These are phyloP conservation scores for Lycium barbarum DNA, from an alignment of 257 asterid genomes.

Conservation along the genomic window DNA sequence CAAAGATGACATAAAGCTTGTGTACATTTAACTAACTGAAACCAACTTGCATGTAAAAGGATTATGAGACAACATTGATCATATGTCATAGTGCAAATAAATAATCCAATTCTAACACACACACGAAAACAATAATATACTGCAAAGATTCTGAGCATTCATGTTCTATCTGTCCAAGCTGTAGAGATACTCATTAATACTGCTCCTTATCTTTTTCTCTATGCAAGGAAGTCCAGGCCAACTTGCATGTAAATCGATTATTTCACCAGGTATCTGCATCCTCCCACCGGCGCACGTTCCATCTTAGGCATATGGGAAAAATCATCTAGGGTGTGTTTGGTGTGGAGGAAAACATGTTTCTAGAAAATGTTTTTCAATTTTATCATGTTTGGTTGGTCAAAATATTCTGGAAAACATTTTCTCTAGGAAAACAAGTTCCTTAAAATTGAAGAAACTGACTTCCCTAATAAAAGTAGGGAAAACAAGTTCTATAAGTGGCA, in stretches of 20 bases:
- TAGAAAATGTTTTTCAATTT: no score
- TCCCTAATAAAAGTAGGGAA: no score
- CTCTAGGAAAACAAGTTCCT: no score
- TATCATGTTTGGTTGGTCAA: no score
- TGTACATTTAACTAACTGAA: not conserved
- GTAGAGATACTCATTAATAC: not conserved
- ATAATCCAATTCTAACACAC: not conserved
- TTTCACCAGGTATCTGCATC: not conserved
- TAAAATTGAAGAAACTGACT: no score
- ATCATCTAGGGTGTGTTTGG: not conserved
- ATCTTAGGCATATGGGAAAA: not conserved
- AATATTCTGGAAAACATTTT: no score
- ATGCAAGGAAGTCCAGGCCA: not conserved
- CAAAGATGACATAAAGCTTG: not conserved
- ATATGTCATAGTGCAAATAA: not conserved
- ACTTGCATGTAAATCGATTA: not conserved
- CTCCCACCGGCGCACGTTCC: not conserved
- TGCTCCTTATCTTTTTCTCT: not conserved
- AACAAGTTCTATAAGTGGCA: no score
- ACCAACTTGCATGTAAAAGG: not conserved
- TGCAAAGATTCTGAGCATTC: conserved; percentile 14
- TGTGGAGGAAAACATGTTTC: no score
- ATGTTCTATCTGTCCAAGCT: not conserved
- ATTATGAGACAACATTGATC: not conserved
- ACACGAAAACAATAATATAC: not conserved